Conservation (phyloP, 257 asterid genomes). For the Rehmannia glutinosa region DNA sequence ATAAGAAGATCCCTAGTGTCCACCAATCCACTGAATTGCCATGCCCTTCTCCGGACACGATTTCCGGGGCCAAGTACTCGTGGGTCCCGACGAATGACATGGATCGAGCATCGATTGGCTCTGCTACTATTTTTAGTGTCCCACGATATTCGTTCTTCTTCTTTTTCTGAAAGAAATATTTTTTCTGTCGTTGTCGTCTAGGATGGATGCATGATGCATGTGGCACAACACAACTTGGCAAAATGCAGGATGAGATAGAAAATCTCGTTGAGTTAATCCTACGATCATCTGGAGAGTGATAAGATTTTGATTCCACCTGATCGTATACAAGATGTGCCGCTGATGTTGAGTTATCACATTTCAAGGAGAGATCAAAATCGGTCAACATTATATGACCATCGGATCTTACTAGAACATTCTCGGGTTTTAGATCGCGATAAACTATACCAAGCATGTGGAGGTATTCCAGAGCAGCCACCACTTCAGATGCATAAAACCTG, state of each 20-base stretch:
- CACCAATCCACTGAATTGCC: slow-evolving; percentile 86
- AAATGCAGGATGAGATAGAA: slow-evolving; percentile 39
- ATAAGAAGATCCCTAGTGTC: slow-evolving; percentile 60
- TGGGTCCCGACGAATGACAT: slow-evolving; percentile 81
- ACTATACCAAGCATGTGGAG: slow-evolving; percentile 73
- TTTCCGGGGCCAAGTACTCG: slow-evolving; percentile 72
- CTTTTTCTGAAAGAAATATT: too few species aligned
- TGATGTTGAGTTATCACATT: slow-evolving; percentile 37
- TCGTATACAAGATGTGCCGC: slow-evolving; percentile 44
- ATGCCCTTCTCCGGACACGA: slow-evolving; percentile 71
- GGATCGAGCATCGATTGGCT: slow-evolving; percentile 64
- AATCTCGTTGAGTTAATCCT: too few species aligned
- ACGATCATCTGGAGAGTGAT: too few species aligned
- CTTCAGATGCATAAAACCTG: slow-evolving; percentile 81
- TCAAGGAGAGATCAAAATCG: too few species aligned
- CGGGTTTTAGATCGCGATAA: slow-evolving; percentile 76
- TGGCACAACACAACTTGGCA: slow-evolving; percentile 44
- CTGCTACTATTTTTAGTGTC: slow-evolving; percentile 42
- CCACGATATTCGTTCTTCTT: too few species aligned
- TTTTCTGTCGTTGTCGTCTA: too few species aligned
- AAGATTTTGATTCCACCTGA: too few species aligned
- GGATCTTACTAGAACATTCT: slow-evolving; percentile 58
- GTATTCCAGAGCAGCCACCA: slow-evolving; percentile 76
- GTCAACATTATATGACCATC: slow-evolving; percentile 87
- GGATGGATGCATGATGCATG: slow-evolving; percentile 22